A percentile compares a stretch with the other conserved stretches of the same genome.
Evolutionary conservation across 2,329 filamentous ascomycete species (phyloP).

Genomic region (Cladosporium sp.): DNA sequence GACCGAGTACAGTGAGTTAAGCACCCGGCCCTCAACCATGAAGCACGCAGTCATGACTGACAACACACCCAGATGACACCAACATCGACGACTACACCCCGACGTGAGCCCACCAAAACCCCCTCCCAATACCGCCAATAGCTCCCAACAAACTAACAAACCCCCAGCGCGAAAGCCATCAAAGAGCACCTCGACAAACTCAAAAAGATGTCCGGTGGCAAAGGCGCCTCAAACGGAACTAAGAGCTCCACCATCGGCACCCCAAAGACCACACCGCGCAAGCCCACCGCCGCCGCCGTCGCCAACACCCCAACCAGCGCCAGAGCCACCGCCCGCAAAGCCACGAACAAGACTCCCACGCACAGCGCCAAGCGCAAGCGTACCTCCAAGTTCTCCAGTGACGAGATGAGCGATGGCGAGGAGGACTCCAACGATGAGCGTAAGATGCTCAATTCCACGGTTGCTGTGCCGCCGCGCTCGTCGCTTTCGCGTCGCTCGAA

Average conservation of each 20-base stretch:
- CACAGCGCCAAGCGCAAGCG: slow-evolving; percentile 13
- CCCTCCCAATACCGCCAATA: not conserved
- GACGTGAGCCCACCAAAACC: not conserved
- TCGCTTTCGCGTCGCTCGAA: too few relatives aligned
- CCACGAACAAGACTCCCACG: slow-evolving; percentile 3
- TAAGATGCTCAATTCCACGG: slow-evolving; percentile 11
- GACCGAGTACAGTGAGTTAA: slow-evolving; percentile 15
- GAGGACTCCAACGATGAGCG: slow-evolving; percentile 23
- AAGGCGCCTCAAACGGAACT: not conserved
- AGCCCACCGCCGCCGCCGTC: not conserved
- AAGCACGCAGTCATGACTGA: not conserved
- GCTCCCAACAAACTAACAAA: slow-evolving; percentile 1
- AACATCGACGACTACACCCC: not conserved
- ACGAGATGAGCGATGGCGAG: slow-evolving; percentile 21
- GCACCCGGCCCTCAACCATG: not conserved
- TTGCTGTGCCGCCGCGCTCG: too few relatives aligned
- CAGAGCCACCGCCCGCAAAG: not conserved
- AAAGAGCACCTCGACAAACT: slow-evolving; percentile 21
- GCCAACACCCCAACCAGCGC: slow-evolving; percentile 12
- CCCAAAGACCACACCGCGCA: slow-evolving; percentile 9
- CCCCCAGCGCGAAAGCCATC: slow-evolving; percentile 20
- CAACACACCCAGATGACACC: not conserved
- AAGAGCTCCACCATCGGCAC: slow-evolving; percentile 8
- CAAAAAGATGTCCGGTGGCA: slow-evolving; percentile 9
- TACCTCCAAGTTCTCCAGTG: slow-evolving; percentile 15